Evolutionary conservation across 1,139 yeast species (phyloP).

Genomic region (Arxiozyma heterogenica): DNA sequence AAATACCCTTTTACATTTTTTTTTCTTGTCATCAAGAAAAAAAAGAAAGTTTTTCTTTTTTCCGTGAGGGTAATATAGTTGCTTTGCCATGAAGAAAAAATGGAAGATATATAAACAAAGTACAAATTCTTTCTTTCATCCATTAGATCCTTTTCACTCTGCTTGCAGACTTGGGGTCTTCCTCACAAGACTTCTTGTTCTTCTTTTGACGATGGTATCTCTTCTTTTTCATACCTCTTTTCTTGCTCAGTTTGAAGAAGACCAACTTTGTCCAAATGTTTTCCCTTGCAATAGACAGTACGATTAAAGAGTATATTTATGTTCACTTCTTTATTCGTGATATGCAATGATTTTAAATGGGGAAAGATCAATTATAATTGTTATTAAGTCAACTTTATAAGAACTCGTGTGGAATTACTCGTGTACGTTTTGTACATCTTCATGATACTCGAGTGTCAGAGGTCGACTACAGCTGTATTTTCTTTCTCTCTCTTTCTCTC

Average conservation of each 20-base stretch:
- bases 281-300: slow-evolving; percentile 39
- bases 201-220: no score
- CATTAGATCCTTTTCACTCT: no score
- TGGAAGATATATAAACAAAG: no score
- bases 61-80: no score
- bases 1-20: no score
- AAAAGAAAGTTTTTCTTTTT: no score
- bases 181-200: no score
- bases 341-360: slow-evolving; percentile 14
- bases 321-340: slow-evolving; percentile 22
- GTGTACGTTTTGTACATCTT: slow-evolving; percentile 2
- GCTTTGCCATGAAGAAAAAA: no score
- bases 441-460: slow-evolving; percentile 54
- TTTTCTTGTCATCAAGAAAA: no score
- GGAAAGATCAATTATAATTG: slow-evolving; percentile 2
- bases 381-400: slow-evolving; percentile 36
- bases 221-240: no score
- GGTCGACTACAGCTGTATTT: slow-evolving; percentile 38
- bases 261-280: slow-evolving; percentile 35
- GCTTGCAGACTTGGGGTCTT: no score
- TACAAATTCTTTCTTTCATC: no score
- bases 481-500: slow-evolving; percentile 15
- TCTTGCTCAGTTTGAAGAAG: slow-evolving; percentile 5
- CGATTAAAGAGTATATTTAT: slow-evolving; percentile 27
- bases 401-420: slow-evolving; percentile 44